Percentiles rank a stretch among this genome's conserved stretches.
Evolutionary conservation across 2,329 filamentous ascomycete species (phyloP).

Genomic region (Lizonia empirigonia): DNA sequence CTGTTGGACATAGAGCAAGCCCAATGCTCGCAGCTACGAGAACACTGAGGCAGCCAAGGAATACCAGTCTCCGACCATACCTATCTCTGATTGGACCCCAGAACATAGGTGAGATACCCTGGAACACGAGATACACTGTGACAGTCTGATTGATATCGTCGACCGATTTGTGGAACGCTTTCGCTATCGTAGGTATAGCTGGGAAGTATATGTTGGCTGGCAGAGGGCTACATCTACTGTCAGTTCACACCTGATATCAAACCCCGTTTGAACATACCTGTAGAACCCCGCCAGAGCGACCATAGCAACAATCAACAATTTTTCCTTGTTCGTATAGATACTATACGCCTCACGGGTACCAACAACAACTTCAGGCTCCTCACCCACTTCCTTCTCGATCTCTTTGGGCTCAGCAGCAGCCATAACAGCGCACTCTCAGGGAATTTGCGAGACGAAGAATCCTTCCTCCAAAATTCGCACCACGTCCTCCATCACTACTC

Average conservation of each 20-base stretch:
- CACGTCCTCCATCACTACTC: constrained; percentile 7
- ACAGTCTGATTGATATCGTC: constrained; percentile 58
- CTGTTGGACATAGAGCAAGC: constrained; percentile 42
- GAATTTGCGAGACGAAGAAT: constrained; percentile 9
- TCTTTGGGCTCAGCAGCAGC: constrained; percentile 14
- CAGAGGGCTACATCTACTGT: constrained; percentile 36
- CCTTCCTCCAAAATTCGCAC: constrained; percentile 5
- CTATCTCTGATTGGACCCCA: constrained; percentile 59
- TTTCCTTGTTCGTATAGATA: constrained; percentile 37
- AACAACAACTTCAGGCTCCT: constrained; percentile 21
- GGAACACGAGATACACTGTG: constrained; percentile 55
- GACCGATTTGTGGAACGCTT: constrained; percentile 49
- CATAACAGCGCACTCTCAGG: constrained; percentile 9
- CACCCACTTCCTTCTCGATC: constrained; percentile 22
- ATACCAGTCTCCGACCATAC: constrained; percentile 58
- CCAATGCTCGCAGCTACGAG: constrained; percentile 44
- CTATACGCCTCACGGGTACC: constrained; percentile 34
- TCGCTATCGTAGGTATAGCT: constrained; percentile 40
- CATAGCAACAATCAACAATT: constrained; percentile 41
- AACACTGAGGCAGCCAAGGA: constrained; percentile 50
- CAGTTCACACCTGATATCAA: constrained; percentile 1
- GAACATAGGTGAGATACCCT: constrained; percentile 60
- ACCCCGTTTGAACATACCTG: constrained; percentile 22
- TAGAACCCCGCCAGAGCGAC: constrained; percentile 40
- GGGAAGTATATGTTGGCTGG: constrained; percentile 52